phyloP scores from a whole-genome alignment of 1,139 yeast species.

The Diutina neorugosa region DNA sequence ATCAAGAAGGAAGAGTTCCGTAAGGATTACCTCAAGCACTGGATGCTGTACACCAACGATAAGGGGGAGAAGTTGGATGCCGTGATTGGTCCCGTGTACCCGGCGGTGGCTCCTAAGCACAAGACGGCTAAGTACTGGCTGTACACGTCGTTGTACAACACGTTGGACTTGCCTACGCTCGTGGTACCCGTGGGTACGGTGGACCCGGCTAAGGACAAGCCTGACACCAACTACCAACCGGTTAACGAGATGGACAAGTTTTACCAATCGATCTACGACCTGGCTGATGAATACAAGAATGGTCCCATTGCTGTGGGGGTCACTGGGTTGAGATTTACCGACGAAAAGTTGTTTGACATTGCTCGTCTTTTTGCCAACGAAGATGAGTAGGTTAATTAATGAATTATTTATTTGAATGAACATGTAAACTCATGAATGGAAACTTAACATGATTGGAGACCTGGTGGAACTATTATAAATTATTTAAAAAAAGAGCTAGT shows the following conservation, averaged over 20 bases:
- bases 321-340: slow-evolving; percentile 13
- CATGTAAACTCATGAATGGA: no score
- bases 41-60: slow-evolving; percentile 7
- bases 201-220: slow-evolving; percentile 9
- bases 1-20: slow-evolving; percentile 13
- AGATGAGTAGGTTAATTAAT: neutral
- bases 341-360: slow-evolving; percentile 11
- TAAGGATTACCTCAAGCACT: slow-evolving; percentile 12
- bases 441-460: no score
- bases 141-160: slow-evolving; percentile 14
- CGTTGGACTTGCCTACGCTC: slow-evolving; percentile 14
- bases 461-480: no score
- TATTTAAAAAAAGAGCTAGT: no score
- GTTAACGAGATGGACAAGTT: slow-evolving; percentile 8
- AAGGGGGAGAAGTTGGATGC: slow-evolving; percentile 9
- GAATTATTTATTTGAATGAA: neutral
- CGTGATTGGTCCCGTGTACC: slow-evolving; percentile 13
- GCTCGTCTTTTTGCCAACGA: neutral
- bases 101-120: slow-evolving; percentile 14
- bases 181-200: slow-evolving; percentile 11
- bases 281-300: slow-evolving; percentile 10
- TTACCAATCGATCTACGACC: slow-evolving; percentile 10
- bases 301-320: slow-evolving; percentile 12
- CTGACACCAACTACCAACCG: slow-evolving; percentile 8
- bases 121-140: slow-evolving; percentile 14